phyloP scores from a whole-genome alignment of 495 filamentous ascomycete species.

The Neurospora sp. region DNA sequence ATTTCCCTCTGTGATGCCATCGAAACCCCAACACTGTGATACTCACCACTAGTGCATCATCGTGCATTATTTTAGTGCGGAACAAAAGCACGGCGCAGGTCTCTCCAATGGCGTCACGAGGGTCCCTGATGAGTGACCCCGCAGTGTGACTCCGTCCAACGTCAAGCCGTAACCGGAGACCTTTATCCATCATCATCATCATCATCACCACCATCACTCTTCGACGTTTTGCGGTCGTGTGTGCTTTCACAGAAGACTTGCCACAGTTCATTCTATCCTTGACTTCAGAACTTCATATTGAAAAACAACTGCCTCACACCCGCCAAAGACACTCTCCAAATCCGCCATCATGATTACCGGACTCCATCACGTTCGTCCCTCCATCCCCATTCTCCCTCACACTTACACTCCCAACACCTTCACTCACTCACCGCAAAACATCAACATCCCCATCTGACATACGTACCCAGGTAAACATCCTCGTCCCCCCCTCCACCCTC shows the following conservation, averaged over 20 bases:
- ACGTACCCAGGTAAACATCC: constrained; percentile 38
- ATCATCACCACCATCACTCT: neutral
- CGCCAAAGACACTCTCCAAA: neutral
- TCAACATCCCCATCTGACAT: neutral
- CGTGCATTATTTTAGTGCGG: neutral
- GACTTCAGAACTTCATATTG: neutral
- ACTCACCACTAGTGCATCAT: neutral
- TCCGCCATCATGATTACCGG: constrained; percentile 43
- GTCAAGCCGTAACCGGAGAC: neutral
- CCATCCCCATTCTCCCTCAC: neutral
- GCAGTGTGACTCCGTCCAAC: neutral
- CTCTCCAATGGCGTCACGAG: neutral
- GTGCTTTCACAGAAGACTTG: neutral
- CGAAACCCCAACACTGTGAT: neutral
- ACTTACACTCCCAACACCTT: constrained; percentile 39
- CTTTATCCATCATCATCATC: neutral
- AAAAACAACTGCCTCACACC: neutral
- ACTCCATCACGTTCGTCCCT: constrained; percentile 37
- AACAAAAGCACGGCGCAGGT: neutral
- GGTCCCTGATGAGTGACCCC: neutral
- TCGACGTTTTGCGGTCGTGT: neutral
- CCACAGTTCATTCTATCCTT: neutral
- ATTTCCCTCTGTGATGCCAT: neutral
- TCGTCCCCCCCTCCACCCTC: constrained; percentile 44
- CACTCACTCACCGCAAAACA: constrained; percentile 15